These are phyloP conservation scores for Neurospora sp. DNA, from an alignment of 495 filamentous ascomycete species.

Conservation along the genomic window DNA sequence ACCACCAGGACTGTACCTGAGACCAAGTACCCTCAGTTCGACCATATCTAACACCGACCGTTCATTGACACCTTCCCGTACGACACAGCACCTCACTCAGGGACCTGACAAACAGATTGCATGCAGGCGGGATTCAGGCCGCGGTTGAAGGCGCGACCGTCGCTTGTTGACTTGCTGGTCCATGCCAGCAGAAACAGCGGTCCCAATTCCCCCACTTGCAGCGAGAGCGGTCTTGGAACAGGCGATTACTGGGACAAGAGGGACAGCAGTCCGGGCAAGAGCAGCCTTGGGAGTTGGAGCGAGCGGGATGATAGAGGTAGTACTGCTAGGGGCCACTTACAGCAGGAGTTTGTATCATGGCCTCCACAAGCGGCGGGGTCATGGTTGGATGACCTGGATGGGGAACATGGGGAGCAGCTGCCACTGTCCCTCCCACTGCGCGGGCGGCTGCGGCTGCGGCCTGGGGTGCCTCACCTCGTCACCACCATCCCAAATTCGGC, in stretches of 20 bases:
- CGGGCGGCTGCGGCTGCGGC: conserved; percentile 4
- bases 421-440: conserved; percentile 6
- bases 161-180: conserved; percentile 60
- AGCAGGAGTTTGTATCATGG: conserved; percentile 10
- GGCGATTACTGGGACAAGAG: conserved; percentile 20
- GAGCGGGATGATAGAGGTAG: neutral
- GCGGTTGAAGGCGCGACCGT: conserved; percentile 59
- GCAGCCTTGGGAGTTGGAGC: neutral
- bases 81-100: no score
- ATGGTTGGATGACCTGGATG: neutral
- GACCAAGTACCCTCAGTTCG: neutral
- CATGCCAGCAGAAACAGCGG: conserved; percentile 23
- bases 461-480: conserved; percentile 1
- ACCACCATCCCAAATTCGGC: conserved; percentile 2
- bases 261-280: conserved; percentile 20
- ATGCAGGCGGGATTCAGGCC: conserved; percentile 36
- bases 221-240: conserved; percentile 5
- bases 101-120: neutral
- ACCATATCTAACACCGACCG: neutral
- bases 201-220: conserved; percentile 6
- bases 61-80: neutral
- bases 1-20: neutral
- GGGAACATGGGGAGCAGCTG: conserved; percentile 1
- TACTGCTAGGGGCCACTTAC: neutral
- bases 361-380: conserved; percentile 11